Base-by-base conservation (phyloP, 108 stramenopile genomes). In the Cylindrotheca fusiformis region DNA sequence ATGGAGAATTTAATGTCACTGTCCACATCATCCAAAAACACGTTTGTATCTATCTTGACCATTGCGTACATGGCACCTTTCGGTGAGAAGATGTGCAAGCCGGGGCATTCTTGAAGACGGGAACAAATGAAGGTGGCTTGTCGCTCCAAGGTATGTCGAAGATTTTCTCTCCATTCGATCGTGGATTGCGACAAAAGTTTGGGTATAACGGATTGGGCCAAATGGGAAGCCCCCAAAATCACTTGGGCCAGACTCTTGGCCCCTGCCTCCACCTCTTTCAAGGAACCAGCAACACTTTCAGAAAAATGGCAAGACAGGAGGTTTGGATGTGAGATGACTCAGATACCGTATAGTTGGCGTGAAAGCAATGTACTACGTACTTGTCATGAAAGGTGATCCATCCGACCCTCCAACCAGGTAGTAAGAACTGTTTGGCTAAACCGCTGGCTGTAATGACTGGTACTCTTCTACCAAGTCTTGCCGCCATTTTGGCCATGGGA, bases 371-470 rank as follows among this genome's bases (percentile, higher is more conserved):
- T n/a, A n/a, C n/a, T 1, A 60, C 82, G 55, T 67, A 79, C 82
- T 79, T 77, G 65, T 92, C 95, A 41, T 90, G 87, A 58, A 95
- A 88, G 26, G 82, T 61, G 48, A 90, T 49, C 91, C 93, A 95
- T 18, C 95, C 93, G 46, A 93, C 63, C 58, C 93, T 77, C 93
- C 93, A 96, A 14, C 97, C 97, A 10, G 97, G 95, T 1, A 98
- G 77, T 52, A 95, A 67, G 65, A 88, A 97, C 60, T 97, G 93
- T 72, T 97, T 97, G 25, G 92, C 94, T 14, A 96, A 32, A 25
- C 97, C 95, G 55, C 92, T 91, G 0, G 88, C 74, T 0, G 93
- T 82, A 32, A 97, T 76, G 4, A 97, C 74, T 0, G 97, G 97
- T 17, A 94, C 95, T 19, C 49, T 60, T 18, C 60, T 62, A n/a